Conservation (phyloP, 192 early-diverging fungal genomes). For the Pecoramyces ruminantium region DNA sequence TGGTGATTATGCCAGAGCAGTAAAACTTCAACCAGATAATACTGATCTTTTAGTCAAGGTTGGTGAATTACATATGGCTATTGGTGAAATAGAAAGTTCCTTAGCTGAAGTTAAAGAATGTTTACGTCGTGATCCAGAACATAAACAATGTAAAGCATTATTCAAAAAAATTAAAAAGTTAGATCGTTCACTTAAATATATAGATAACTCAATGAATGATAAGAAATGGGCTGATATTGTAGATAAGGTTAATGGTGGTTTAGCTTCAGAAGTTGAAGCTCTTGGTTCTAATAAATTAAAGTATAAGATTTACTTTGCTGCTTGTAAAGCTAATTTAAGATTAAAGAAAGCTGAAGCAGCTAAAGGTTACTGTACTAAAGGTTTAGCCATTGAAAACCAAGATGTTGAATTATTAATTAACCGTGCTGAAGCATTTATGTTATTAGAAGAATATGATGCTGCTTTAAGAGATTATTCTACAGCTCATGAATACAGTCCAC, state of each 20-base stretch:
- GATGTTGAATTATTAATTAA: constrained; percentile 54
- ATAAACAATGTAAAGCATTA: constrained; percentile 66
- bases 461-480: constrained; percentile 54
- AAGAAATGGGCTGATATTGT: constrained; percentile 35
- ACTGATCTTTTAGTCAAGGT: constrained; percentile 41
- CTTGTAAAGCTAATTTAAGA: constrained; percentile 19
- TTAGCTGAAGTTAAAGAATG: constrained; percentile 65
- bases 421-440: constrained; percentile 50
- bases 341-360: constrained; percentile 29
- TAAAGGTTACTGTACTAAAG: constrained; percentile 47
- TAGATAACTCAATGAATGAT: constrained; percentile 30
- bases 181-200: constrained; percentile 47
- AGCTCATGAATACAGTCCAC: constrained; percentile 45
- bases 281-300: constrained; percentile 2
- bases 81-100: constrained; percentile 55
- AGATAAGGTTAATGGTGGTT: constrained; percentile 37
- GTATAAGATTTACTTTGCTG: constrained; percentile 11
- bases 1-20: constrained; percentile 55
- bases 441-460: constrained; percentile 55
- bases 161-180: constrained; percentile 56
- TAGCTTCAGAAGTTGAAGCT: constrained; percentile 33
- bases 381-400: constrained; percentile 48
- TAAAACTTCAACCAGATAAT: constrained; percentile 53
- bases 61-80: constrained; percentile 44
- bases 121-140: constrained; percentile 75